Conservation (phyloP, 1,284 basidiomycete species). For the Termitomyces sp. region DNA sequence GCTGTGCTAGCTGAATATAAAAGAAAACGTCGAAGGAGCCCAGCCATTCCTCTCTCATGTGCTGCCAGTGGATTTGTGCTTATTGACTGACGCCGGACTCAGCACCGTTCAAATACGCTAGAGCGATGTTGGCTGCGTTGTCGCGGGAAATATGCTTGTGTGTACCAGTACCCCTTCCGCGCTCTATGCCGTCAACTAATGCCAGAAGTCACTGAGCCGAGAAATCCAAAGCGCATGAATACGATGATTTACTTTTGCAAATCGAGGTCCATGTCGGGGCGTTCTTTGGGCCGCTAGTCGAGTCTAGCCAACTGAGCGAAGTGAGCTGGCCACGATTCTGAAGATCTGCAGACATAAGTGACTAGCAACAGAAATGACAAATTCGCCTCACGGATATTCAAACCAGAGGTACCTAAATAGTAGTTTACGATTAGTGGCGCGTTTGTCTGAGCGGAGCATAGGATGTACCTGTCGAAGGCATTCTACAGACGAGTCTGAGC, state of each 20-base stretch:
- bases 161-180: constrained; percentile 40
- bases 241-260: constrained; percentile 46
- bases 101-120: constrained; percentile 28
- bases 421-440: not conserved
- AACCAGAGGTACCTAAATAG: constrained; percentile 26
- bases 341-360: constrained; percentile 38
- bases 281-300: constrained; percentile 40
- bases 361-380: constrained; percentile 2
- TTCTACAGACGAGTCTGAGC: constrained; percentile 14
- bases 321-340: constrained; percentile 37
- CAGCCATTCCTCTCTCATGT: not conserved
- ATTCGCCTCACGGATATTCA: constrained; percentile 40
- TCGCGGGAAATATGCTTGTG: constrained; percentile 51
- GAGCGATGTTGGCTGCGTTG: constrained; percentile 46
- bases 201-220: constrained; percentile 3
- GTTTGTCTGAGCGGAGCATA: not conserved
- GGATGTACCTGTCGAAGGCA: constrained; percentile 26
- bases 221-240: constrained; percentile 12
- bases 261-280: constrained; percentile 47
- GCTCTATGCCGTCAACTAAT: constrained; percentile 40
- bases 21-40: not conserved
- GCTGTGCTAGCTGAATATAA: constrained; percentile 9
- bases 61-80: not conserved
- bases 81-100: not conserved
- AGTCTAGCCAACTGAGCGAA: constrained; percentile 52